These are phyloP conservation scores for Sclerotiophoma versabilis DNA, from an alignment of 2,329 filamentous ascomycete species.

Conservation along the genomic window DNA sequence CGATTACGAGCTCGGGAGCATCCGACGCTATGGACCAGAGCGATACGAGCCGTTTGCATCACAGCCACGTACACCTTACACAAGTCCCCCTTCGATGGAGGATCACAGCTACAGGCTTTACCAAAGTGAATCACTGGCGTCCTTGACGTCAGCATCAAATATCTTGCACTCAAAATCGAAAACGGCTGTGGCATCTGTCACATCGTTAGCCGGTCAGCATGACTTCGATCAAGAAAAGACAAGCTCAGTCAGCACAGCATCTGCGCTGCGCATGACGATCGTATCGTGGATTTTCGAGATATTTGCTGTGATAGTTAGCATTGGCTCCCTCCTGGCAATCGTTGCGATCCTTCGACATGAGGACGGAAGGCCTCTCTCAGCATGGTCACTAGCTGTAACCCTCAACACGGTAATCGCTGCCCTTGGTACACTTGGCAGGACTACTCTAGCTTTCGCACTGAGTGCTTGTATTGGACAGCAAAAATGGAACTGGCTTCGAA, in stretches of 20 bases:
- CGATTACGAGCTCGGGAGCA: not conserved
- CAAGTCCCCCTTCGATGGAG: not conserved
- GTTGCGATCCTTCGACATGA: conserved; percentile 7
- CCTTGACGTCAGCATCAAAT: not conserved
- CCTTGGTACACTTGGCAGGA: conserved; percentile 18
- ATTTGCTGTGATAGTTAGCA: not conserved
- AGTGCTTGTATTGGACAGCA: conserved; percentile 24
- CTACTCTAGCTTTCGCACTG: conserved; percentile 19
- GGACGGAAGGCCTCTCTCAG: conserved; percentile 4
- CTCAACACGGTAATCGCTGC: conserved; percentile 19
- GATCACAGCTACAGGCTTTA: not conserved
- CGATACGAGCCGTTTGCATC: not conserved
- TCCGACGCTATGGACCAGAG: not conserved
- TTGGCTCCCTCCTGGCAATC: not conserved
- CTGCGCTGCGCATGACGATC: not conserved
- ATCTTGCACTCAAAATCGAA: not conserved
- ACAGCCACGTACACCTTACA: not conserved
- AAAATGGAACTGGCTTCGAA: conserved; percentile 20
- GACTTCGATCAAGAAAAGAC: not conserved
- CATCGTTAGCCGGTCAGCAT: not conserved
- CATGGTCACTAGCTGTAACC: conserved; percentile 12
- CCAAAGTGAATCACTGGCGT: not conserved
- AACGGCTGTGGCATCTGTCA: not conserved
- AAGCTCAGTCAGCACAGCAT: not conserved
- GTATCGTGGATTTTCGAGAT: conserved; percentile 1